phyloP scores from a whole-genome alignment of 2,329 filamentous ascomycete species.

The Zymoseptoria passerinii region DNA sequence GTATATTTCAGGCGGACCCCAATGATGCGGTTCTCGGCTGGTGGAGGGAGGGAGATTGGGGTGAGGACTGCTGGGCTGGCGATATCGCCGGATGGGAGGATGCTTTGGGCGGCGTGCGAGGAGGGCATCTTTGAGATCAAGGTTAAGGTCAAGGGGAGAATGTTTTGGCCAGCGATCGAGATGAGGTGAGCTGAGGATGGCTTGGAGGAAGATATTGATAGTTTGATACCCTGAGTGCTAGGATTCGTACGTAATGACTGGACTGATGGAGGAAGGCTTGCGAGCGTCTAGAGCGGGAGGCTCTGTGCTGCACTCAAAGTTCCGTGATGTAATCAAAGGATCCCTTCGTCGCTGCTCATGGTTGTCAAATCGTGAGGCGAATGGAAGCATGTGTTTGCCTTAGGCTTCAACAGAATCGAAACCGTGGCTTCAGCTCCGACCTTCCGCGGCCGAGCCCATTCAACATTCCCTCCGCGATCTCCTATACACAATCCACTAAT shows the following conservation, averaged over 20 bases:
- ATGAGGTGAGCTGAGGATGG: constrained; percentile 5
- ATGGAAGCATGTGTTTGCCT: too few species aligned
- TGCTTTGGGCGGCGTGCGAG: constrained; percentile 45
- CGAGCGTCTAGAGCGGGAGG: too few species aligned
- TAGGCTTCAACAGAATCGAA: too few species aligned
- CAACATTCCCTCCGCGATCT: background rate
- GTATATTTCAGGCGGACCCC: constrained; percentile 12
- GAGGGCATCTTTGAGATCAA: constrained; percentile 69
- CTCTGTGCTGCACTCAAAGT: too few species aligned
- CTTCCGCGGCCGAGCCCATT: background rate
- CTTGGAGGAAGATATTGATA: background rate
- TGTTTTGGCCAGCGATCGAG: constrained; percentile 37
- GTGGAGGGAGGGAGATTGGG: constrained; percentile 26
- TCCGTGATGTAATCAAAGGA: too few species aligned
- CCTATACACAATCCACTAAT: background rate
- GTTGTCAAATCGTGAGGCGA: too few species aligned
- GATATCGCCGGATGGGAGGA: constrained; percentile 41
- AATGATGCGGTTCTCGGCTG: constrained; percentile 9
- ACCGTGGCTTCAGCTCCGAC: background rate
- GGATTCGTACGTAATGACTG: background rate
- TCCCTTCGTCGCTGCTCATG: too few species aligned
- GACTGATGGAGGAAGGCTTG: too few species aligned
- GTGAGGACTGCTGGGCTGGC: constrained; percentile 42
- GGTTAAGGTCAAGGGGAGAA: constrained; percentile 56
- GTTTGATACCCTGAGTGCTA: background rate